A percentile compares a stretch with the other conserved stretches of the same genome.
Conservation (phyloP, 108 stramenopile species). For the Pseudonitzschia delicatissima region DNA sequence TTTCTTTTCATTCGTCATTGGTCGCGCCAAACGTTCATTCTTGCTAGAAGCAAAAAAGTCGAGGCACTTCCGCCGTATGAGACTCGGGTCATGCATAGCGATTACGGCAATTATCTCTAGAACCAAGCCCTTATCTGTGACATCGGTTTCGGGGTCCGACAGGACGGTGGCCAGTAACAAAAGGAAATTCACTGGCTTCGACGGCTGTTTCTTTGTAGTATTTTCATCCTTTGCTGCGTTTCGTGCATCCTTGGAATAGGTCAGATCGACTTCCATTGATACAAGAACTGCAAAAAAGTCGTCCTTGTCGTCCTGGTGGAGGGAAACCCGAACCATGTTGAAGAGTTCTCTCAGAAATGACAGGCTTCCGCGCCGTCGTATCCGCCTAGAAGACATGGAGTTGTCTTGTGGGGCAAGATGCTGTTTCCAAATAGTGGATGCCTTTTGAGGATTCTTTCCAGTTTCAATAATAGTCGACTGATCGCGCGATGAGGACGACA, state of each 20-base stretch:
- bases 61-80: slow-evolving; percentile 67
- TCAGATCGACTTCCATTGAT: slow-evolving; percentile 48
- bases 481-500: slow-evolving; percentile 21
- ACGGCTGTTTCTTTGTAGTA: background rate
- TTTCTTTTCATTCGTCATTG: slow-evolving; percentile 56
- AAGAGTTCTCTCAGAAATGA: slow-evolving; percentile 81
- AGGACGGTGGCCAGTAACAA: slow-evolving; percentile 57
- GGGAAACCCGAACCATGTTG: slow-evolving; percentile 76
- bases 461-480: slow-evolving; percentile 25
- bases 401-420: slow-evolving; percentile 81
- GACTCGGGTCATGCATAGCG: slow-evolving; percentile 72
- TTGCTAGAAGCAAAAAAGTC: slow-evolving; percentile 36
- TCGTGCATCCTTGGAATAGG: slow-evolving; percentile 14
- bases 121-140: slow-evolving; percentile 62
- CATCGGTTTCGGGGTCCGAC: slow-evolving; percentile 69
- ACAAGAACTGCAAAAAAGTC: slow-evolving; percentile 74
- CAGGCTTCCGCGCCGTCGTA: slow-evolving; percentile 68
- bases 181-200: slow-evolving; percentile 51
- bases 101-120: slow-evolving; percentile 77
- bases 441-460: slow-evolving; percentile 14
- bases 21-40: slow-evolving; percentile 38
- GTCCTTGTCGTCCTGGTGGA: slow-evolving; percentile 84
- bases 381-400: slow-evolving; percentile 59
- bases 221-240: background rate
- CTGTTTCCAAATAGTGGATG: slow-evolving; percentile 63